Percentiles rank a stretch among this genome's conserved stretches.
Conservation (phyloP, 2,329 filamentous ascomycete genomes). For the Sclerotinia subarctica region DNA sequence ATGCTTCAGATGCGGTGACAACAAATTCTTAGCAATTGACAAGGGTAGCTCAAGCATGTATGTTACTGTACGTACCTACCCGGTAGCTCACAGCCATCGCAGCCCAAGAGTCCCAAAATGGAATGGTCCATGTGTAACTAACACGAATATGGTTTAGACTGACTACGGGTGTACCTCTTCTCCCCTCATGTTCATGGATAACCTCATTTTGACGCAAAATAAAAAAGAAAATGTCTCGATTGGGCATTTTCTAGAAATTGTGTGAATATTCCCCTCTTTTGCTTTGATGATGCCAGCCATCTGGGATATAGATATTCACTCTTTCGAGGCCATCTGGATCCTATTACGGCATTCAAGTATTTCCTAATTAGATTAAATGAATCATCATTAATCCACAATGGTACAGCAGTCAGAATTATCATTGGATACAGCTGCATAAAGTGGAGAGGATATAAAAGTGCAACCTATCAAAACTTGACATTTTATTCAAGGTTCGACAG, state of each 20-base stretch:
- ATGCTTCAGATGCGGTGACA: constrained; percentile 10
- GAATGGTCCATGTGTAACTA: neutral
- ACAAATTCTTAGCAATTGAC: neutral
- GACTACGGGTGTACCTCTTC: neutral
- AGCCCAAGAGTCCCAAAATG: neutral
- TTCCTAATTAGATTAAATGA: no score
- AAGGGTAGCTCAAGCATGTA: constrained; percentile 3
- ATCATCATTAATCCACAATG: neutral
- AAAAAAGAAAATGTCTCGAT: neutral
- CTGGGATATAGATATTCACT: neutral
- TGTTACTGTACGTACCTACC: no score
- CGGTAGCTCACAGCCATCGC: neutral
- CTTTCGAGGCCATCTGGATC: neutral
- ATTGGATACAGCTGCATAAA: neutral
- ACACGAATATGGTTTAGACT: neutral
- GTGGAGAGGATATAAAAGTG: neutral
- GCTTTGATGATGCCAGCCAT: no score
- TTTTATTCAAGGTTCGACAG: neutral
- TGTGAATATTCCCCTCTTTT: neutral
- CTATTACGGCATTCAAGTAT: neutral
- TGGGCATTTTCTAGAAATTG: neutral
- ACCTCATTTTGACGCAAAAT: neutral
- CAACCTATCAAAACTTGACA: neutral
- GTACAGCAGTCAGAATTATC: neutral
- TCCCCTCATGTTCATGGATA: constrained; percentile 16